Base-by-base conservation (phyloP, 164 flowering plant species). In the Aristolochia californica region DNA sequence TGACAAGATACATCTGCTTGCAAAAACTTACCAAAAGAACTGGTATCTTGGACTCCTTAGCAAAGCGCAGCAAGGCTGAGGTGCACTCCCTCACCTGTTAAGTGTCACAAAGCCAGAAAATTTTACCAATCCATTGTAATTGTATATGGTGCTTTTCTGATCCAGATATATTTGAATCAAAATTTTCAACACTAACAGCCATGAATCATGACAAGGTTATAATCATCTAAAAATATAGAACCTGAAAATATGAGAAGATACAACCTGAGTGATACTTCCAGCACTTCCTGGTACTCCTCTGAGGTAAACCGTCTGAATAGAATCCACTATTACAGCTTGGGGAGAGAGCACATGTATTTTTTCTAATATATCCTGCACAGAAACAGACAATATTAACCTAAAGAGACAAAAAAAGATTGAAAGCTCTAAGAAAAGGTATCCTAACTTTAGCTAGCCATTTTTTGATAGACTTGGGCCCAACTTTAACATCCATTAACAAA, bases 231-330 rank as follows among this genome's bases (percentile, higher is more conserved):
- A 23, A 51, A 51, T 15, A 22, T 5, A 13, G 20, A 52, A 52
- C 26, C 30, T 21, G 7, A 22, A 14, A n/a, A 52, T 26, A 25
- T 11, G 38, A 15, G 56, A 24, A 62, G 47, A 63, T 50, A 53
- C 23, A 68, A 93, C 97, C 96, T 94, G 99, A 0, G 48, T 0
- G 53, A 79, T 18, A 43, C 90, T 81, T 70, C 99, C 97, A 53
- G 96, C 80, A 68, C 90, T 85, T 75, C 96, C 96, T 70, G 75
- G 61, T 49, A 80, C 88, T 61, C 80, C 93, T 44, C 63, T 74
- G 63, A 94, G 63, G 74, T 87, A 85, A 49, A 88, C 93, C 17
- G 99, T 90, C 72, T 94, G 99, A 75, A 94, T 83, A n/a, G 99
- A 94, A 72, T 94, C 97, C 54, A 94, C 66, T 51, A 93, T 72